Percentiles rank a stretch among this genome's conserved stretches.
Evolutionary conservation across 306 rosid species (phyloP).

Genomic region (Cucumis hystrix): DNA sequence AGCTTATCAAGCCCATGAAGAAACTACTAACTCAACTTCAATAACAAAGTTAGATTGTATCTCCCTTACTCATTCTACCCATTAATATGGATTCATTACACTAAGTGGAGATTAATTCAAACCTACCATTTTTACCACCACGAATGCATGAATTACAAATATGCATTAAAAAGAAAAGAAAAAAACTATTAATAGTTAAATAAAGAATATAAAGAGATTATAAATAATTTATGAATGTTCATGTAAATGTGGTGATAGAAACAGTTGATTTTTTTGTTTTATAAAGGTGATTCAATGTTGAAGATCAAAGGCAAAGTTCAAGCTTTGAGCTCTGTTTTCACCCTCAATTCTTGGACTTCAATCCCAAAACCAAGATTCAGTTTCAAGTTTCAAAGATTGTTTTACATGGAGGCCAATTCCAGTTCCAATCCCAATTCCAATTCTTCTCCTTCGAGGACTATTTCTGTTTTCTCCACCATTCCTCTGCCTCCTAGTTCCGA

Average conservation of each 20-base stretch:
- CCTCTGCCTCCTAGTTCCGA: slow-evolving; percentile 11
- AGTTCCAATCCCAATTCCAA: slow-evolving; percentile 39
- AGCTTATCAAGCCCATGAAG: no score
- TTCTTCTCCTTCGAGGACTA: slow-evolving; percentile 35
- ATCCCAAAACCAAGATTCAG: slow-evolving; percentile 1
- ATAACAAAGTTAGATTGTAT: no score
- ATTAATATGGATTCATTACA: no score
- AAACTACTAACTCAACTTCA: no score
- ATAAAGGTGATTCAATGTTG: background rate
- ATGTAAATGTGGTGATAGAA: background rate
- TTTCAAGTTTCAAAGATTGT: slow-evolving; percentile 7
- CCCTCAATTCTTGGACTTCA: slow-evolving; percentile 2
- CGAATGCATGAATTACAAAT: background rate
- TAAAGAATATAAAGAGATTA: background rate
- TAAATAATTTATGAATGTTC: background rate
- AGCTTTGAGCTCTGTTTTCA: background rate
- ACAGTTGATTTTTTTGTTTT: background rate
- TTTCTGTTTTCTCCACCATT: slow-evolving; percentile 42
- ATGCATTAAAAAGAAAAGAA: background rate
- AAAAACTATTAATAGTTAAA: background rate
- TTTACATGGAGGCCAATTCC: slow-evolving; percentile 22
- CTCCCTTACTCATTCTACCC: no score
- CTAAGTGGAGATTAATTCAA: background rate
- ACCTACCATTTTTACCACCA: background rate
- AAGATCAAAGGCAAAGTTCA: background rate